Evolutionary conservation across 768 basidiomycete genomes (phyloP), one percentile per base, ranked within the genome.

Genomic region (Tricholoma furcatifolium): DNA sequence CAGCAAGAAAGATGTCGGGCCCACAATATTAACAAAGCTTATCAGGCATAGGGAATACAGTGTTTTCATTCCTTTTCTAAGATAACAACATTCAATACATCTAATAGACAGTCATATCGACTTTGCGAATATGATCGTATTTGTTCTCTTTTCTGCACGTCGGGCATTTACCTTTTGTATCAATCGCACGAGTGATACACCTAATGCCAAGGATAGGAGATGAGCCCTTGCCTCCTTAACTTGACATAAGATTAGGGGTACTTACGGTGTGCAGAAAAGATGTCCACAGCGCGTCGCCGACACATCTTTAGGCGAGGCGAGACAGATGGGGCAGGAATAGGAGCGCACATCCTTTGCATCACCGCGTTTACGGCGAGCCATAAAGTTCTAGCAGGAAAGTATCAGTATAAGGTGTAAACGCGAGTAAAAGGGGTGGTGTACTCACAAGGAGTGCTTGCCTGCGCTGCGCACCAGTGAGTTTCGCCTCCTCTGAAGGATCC

Each of bases 251-350:
- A 20, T 15, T 12, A n/a, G 31, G n/a, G 11, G 7, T n/a, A 48
- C 55, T 56, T 23, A 56, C 55, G 45, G 8, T 6, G 31, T 20
- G 43, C 55, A 56, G 43, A 56, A 56, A 38, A 56, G 17, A 45
- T 56, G 55, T 2, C 55, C 50, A 39, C 55, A 56, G 8, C 55
- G 55, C 6, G 51, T 52, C 10, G 55, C 36, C 5, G 36, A 38
- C 1, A 49, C 43, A 2, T 20, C 10, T 18, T 49, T 53, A 11
- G 51, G 42, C 17, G 38, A 39, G 2, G 38, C 4, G 17, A 57
- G 38, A 23, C 51, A 57, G 1, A 56, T 21, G 10, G 55, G 55
- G 43, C 50, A 56, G 20, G 32, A 43, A 5, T 52, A 49, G 36
- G 47, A 53, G 27, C 48, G 35, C n/a, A 39, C 23, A 18, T 39